Conservation (phyloP, 2,329 filamentous ascomycete species). For the Aplosporella prunicola region DNA sequence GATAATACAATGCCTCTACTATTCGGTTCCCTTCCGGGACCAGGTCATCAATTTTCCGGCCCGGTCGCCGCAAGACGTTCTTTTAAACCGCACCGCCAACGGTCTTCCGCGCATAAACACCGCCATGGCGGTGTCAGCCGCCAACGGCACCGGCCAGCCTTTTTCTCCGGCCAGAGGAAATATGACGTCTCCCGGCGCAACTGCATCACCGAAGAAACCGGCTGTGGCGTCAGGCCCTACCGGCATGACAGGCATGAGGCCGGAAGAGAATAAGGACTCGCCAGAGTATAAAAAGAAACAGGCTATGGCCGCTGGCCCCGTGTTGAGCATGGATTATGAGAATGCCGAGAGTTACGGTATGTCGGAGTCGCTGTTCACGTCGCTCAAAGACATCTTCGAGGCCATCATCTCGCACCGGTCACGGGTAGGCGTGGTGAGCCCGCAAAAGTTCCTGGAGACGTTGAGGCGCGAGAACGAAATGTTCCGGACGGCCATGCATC, state of each 20-base stretch:
- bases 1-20: conserved; percentile 93
- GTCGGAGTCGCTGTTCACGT: conserved; percentile 90
- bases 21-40: conserved; percentile 87
- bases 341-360: conserved; percentile 76
- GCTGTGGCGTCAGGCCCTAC: conserved; percentile 46
- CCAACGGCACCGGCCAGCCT: conserved; percentile 28
- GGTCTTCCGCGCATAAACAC: conserved; percentile 30
- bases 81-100: conserved; percentile 45
- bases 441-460: conserved; percentile 86
- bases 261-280: conserved; percentile 88
- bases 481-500: conserved; percentile 95
- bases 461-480: conserved; percentile 92
- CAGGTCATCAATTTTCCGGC: conserved; percentile 86
- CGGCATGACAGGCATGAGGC: conserved; percentile 53
- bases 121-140: conserved; percentile 26
- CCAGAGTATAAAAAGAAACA: conserved; percentile 98
- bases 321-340: conserved; percentile 75
- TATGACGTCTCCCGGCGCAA: conserved; percentile 23
- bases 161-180: conserved; percentile 48
- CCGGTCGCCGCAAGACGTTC: conserved; percentile 57
- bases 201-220: conserved; percentile 21
- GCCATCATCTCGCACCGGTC: conserved; percentile 73
- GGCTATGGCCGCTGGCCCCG: conserved; percentile 76
- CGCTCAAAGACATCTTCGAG: conserved; percentile 91
- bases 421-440: conserved; percentile 82